These are phyloP conservation scores for Eragrostis nindensis DNA, from an alignment of 176 grass and related monocot genomes.

Conservation along the genomic window DNA sequence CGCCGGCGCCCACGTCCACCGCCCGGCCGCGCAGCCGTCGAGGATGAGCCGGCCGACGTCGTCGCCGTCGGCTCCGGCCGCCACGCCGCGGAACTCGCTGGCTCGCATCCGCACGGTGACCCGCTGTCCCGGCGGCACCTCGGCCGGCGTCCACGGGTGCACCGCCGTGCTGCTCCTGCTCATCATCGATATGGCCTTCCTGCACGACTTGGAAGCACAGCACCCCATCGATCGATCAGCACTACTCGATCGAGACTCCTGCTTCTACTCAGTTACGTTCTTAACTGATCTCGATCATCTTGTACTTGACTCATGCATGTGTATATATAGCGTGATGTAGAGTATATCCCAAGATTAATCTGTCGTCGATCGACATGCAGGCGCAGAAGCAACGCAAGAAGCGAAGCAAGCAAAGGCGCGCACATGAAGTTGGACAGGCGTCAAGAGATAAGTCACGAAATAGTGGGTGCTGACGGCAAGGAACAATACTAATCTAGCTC, in stretches of 20 bases:
- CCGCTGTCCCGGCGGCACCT: conserved; percentile 26
- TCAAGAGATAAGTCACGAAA: conserved; percentile 46
- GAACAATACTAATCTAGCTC: background rate
- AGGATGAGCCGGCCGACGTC: conserved; percentile 56
- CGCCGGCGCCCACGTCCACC: conserved; percentile 54
- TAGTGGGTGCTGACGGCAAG: conserved; percentile 46
- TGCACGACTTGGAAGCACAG: conserved; percentile 42
- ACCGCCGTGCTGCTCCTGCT: conserved; percentile 11
- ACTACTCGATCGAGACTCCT: background rate
- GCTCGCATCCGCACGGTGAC: conserved; percentile 68
- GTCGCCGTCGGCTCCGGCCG: background rate
- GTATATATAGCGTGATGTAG: conserved; percentile 27
- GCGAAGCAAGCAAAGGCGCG: background rate
- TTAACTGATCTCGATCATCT: background rate
- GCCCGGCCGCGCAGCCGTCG: conserved; percentile 61
- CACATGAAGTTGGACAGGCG: conserved; percentile 58
- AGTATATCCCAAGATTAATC: background rate
- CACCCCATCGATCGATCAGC: conserved; percentile 45
- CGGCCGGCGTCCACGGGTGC: conserved; percentile 51
- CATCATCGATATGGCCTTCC: too few species aligned
- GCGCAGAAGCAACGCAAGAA: conserved; percentile 35
- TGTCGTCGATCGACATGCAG: background rate
- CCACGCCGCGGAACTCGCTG: conserved; percentile 54
- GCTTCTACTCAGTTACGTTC: background rate
- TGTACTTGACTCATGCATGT: conserved; percentile 19